phyloP scores from a whole-genome alignment of 1,284 basidiomycete genomes.

The Omphalotus olearius region DNA sequence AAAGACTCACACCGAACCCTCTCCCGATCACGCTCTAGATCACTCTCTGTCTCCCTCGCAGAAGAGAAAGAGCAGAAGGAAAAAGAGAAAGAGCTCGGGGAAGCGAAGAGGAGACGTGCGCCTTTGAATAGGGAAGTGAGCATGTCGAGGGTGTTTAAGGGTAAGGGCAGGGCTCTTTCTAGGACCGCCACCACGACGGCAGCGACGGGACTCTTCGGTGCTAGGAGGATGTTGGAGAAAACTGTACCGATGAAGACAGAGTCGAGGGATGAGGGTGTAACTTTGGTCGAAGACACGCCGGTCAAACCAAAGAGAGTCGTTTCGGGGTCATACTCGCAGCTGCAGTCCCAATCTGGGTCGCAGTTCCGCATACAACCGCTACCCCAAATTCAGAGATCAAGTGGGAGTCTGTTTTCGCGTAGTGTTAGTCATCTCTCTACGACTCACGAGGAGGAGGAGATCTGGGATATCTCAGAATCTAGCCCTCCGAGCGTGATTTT shows the following conservation, averaged over 20 bases:
- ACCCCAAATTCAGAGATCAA: neutral
- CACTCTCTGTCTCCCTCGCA: slow-evolving; percentile 59
- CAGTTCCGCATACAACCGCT: neutral
- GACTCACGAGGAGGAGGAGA: slow-evolving; percentile 8
- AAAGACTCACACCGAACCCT: slow-evolving; percentile 22
- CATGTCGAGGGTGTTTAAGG: slow-evolving; percentile 67
- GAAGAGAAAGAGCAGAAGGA: slow-evolving; percentile 45
- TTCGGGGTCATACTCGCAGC: slow-evolving; percentile 1
- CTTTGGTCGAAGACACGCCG: slow-evolving; percentile 58
- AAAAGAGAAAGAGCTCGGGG: slow-evolving; percentile 34
- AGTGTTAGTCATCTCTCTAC: neutral
- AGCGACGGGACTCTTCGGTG: neutral
- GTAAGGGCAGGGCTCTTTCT: slow-evolving; percentile 21
- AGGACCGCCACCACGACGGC: slow-evolving; percentile 8
- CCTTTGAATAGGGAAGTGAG: slow-evolving; percentile 62
- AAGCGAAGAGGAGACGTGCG: slow-evolving; percentile 33
- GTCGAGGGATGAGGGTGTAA: slow-evolving; percentile 33
- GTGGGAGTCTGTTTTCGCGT: neutral
- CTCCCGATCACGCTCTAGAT: slow-evolving; percentile 46
- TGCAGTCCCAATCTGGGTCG: slow-evolving; percentile 8
- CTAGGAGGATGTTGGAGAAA: slow-evolving; percentile 1
- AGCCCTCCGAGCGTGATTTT: slow-evolving; percentile 6
- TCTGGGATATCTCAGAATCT: slow-evolving; percentile 9
- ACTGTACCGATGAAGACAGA: slow-evolving; percentile 20
- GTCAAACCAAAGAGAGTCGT: slow-evolving; percentile 31